Evolutionary conservation across 495 filamentous ascomycete species (phyloP).

Genomic region (Zalerion maritima): DNA sequence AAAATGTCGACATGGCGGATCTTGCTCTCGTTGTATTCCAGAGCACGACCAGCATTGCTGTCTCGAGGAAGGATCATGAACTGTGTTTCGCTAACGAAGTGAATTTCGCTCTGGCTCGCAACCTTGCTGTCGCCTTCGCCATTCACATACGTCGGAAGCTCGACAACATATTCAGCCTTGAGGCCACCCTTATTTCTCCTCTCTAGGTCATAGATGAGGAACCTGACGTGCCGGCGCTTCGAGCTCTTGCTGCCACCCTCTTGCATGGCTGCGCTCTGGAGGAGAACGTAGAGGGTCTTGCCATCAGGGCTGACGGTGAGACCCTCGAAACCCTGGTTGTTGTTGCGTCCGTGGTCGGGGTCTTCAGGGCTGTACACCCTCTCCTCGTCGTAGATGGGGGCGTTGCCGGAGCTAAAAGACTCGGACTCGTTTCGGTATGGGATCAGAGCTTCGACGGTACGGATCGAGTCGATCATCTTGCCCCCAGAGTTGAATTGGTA

Average conservation of each 20-base stretch:
- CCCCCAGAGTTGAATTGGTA: constrained; percentile 48
- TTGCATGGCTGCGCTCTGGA: constrained; percentile 53
- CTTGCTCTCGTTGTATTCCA: constrained; percentile 33
- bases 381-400: constrained; percentile 45
- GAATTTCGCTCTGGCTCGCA: constrained; percentile 62
- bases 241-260: constrained; percentile 44
- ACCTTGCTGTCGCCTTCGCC: constrained; percentile 27
- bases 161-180: constrained; percentile 51
- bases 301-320: constrained; percentile 50
- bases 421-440: constrained; percentile 44
- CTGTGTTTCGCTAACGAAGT: constrained; percentile 45
- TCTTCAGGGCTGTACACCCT: constrained; percentile 27
- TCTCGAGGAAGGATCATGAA: constrained; percentile 62
- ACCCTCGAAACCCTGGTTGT: constrained; percentile 71
- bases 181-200: constrained; percentile 13
- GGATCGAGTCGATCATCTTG: constrained; percentile 49
- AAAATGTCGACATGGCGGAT: constrained; percentile 68
- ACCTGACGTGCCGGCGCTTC: constrained; percentile 38
- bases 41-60: constrained; percentile 43
- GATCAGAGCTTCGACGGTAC: constrained; percentile 51
- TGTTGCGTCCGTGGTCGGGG: constrained; percentile 48
- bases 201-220: constrained; percentile 51
- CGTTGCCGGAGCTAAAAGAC: constrained; percentile 27
- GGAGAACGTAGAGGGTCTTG: constrained; percentile 48
- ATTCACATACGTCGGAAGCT: constrained; percentile 42